These are phyloP conservation scores for Phytopythium cucurbitacearum DNA, from an alignment of 352 stramenopile genomes.

Conservation along the genomic window DNA sequence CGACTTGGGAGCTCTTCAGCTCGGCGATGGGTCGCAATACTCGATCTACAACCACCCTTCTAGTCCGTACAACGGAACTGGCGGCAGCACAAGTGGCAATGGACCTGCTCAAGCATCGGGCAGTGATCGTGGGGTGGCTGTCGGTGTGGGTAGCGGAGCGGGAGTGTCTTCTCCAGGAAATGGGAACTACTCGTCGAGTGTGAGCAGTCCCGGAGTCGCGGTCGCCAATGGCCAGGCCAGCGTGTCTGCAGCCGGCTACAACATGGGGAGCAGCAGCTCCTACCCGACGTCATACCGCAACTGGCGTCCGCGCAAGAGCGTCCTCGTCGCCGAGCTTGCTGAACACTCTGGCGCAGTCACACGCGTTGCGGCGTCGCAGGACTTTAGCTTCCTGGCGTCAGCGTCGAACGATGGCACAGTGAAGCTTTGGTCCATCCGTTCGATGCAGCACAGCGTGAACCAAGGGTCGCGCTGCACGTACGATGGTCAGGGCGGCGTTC, in stretches of 20 bases:
- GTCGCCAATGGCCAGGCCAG: slow-evolving; percentile 10
- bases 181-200: slow-evolving; percentile 16
- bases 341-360: slow-evolving; percentile 94
- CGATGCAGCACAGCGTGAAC: slow-evolving; percentile 92
- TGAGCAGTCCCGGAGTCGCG: slow-evolving; percentile 15
- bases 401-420: slow-evolving; percentile 95
- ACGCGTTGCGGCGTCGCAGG: slow-evolving; percentile 90
- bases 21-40: slow-evolving; percentile 57
- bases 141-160: slow-evolving; percentile 6
- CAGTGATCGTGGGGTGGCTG: slow-evolving; percentile 25
- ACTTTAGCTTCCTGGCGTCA: slow-evolving; percentile 95
- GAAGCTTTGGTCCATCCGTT: slow-evolving; percentile 93
- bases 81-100: slow-evolving; percentile 9
- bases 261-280: slow-evolving; percentile 18
- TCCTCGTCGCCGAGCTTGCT: slow-evolving; percentile 77
- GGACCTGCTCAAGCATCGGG: slow-evolving; percentile 15
- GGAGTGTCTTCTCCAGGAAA: slow-evolving; percentile 20
- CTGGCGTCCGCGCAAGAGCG: slow-evolving; percentile 82
- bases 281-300: slow-evolving; percentile 61
- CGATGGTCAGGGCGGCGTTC: slow-evolving; percentile 86
- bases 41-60: slow-evolving; percentile 78
- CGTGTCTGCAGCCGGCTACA: slow-evolving; percentile 1
- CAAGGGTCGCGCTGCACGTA: slow-evolving; percentile 93
- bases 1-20: slow-evolving; percentile 81
- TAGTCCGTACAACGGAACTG: slow-evolving; percentile 48